Conservation (phyloP, 192 early-diverging fungal genomes). For the Backusella tuberculispora region DNA sequence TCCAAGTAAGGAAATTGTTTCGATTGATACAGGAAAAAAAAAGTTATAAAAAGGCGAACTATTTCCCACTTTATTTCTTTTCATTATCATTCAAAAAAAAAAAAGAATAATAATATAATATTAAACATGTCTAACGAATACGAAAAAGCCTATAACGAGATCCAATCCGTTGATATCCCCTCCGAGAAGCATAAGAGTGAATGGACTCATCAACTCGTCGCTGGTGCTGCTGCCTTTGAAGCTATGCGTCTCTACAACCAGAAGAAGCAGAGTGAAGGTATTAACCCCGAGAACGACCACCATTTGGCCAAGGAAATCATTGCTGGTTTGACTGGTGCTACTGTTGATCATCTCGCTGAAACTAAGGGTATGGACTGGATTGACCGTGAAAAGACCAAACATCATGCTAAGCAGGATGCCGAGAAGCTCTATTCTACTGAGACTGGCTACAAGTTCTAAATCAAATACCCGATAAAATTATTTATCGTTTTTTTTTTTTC, state of each 20-base stretch:
- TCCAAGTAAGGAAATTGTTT: neutral
- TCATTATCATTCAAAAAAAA: neutral
- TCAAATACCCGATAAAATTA: neutral
- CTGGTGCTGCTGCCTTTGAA: conserved; percentile 57
- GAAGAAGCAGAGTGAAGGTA: conserved; percentile 8
- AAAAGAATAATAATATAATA: neutral
- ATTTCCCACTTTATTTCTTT: neutral
- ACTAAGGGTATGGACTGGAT: conserved; percentile 50
- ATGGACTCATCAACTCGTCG: conserved; percentile 45
- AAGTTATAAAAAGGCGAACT: neutral
- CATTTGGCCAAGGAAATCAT: conserved; percentile 47
- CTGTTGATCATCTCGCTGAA: conserved; percentile 43
- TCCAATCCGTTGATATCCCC: conserved; percentile 22
- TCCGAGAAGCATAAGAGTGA: conserved; percentile 30
- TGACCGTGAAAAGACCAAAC: conserved; percentile 44
- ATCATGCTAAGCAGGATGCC: conserved; percentile 37
- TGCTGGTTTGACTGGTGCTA: conserved; percentile 50
- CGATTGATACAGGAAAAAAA: neutral
- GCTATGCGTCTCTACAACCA: conserved; percentile 49
- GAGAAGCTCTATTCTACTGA: conserved; percentile 31
- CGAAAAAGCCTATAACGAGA: conserved; percentile 30
- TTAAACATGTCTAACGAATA: conserved; percentile 23
- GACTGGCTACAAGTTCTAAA: conserved; percentile 18
- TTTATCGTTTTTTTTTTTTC: neutral
- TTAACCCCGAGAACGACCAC: conserved; percentile 25